Evolutionary conservation across 176 grass and related monocot genomes (phyloP).

Genomic region (Ensete glaucum): DNA sequence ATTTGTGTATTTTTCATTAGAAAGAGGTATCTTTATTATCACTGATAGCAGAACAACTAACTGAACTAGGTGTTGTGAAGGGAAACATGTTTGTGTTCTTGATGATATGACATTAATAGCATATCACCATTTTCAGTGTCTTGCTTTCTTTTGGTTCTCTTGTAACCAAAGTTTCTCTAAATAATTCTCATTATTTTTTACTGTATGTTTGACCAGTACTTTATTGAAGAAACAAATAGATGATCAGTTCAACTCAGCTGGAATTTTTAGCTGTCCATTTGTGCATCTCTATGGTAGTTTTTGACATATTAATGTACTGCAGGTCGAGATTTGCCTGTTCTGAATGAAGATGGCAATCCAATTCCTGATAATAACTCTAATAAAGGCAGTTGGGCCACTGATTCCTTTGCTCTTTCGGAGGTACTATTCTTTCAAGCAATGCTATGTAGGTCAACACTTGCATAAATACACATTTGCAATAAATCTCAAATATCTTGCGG

Average conservation of each 20-base stretch:
- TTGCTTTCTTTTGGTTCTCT: background rate
- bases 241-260: background rate
- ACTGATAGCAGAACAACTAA: too few relatives aligned
- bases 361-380: conserved; percentile 41
- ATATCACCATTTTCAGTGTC: background rate
- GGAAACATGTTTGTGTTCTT: background rate
- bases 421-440: conserved; percentile 34
- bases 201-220: background rate
- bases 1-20: too few relatives aligned
- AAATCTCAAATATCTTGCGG: background rate
- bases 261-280: background rate
- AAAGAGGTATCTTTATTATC: too few relatives aligned
- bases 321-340: conserved; percentile 62
- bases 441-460: background rate
- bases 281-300: conserved; percentile 7
- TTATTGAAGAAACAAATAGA: background rate
- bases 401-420: conserved; percentile 40
- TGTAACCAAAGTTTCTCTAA: background rate
- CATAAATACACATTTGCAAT: background rate
- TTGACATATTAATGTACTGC: conserved; percentile 7
- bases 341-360: conserved; percentile 81
- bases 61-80: background rate
- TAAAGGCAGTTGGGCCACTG: conserved; percentile 39
- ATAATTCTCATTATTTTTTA: background rate
- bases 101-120: background rate